Base-by-base conservation (phyloP, 805 yeast species). In the Lachancea thermotolerans region DNA sequence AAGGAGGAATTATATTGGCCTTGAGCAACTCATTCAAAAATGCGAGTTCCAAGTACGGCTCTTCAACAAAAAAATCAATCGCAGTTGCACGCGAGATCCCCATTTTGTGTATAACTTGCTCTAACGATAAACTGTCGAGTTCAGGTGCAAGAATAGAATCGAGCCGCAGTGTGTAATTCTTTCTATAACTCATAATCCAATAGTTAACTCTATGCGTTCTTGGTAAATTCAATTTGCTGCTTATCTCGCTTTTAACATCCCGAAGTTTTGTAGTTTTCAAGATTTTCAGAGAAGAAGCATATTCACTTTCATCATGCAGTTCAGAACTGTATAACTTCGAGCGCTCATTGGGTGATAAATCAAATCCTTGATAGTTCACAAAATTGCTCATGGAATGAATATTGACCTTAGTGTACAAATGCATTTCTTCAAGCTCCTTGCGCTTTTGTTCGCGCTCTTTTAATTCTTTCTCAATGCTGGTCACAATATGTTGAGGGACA, bases 371-470 rank as follows among this genome's bases (percentile, higher is more conserved):
- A 57, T 77, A 82, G 44, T 75, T 67, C 45, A 68, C 65, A 54
- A 86, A 82, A 35, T 79, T 75, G 1, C 69, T 59, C 34, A 69
- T 59, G 0, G 85, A 73, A 47, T 77, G 78, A 28, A 87, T 64
- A 42, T 77, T 74, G 42, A 86, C 73, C 42, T 73, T 74, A 36
- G 75, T 68, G 56, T 78, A 83, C 18, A 79, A 58, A 55, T 80
- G 86, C 67, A 78, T 79, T 58, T 91, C 97, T 50, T 82, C 87
- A 36, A 73, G 68, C 50, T 84, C 86, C 50, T 74, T 76, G 32
- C 77, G 71, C 31, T 75, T 66, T 25, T 65, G 54, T 41, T 75
- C 79, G 34, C 74, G 73, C 49, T 79, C 84, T 45, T 71, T 75
- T 10, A 69, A 67, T 56, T 91, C 97, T 39, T 66, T 69, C 40